Conservation (phyloP, 306 rosid species). For the Acacia crassicarpa region DNA sequence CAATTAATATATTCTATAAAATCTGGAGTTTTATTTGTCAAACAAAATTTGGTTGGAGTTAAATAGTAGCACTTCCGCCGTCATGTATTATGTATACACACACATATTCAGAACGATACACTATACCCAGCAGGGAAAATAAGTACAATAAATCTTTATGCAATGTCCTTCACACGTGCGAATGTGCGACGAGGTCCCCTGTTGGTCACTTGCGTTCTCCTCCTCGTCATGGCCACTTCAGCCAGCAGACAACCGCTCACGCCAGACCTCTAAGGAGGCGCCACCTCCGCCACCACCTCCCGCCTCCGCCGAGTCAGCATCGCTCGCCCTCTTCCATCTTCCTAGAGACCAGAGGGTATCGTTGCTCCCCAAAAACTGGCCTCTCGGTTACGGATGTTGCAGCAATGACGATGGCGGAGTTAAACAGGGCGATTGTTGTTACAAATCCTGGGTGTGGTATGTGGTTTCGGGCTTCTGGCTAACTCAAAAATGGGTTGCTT, state of each 20-base stretch:
- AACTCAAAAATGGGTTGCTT: neutral
- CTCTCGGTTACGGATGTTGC: constrained; percentile 56
- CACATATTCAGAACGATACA: no score
- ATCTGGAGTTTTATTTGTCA: no score
- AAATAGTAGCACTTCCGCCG: no score
- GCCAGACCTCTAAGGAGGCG: constrained; percentile 41
- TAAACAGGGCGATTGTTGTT: constrained; percentile 30
- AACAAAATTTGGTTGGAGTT: no score
- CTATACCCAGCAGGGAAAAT: no score
- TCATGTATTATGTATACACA: no score
- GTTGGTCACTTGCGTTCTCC: neutral
- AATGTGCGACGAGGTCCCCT: neutral
- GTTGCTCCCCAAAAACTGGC: constrained; percentile 61
- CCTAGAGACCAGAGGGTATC: constrained; percentile 46
- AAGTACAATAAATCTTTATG: no score
- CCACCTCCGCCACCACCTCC: constrained; percentile 78
- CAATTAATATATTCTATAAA: no score
- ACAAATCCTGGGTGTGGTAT: neutral
- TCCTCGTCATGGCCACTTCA: constrained; percentile 57
- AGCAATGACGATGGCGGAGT: constrained; percentile 21
- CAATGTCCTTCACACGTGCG: no score
- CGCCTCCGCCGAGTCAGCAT: constrained; percentile 77
- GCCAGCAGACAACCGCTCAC: constrained; percentile 45
- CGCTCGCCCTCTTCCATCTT: constrained; percentile 61
- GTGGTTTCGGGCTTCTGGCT: neutral